phyloP scores from a whole-genome alignment of 2,329 filamentous ascomycete genomes.

The Parastagonospora avenae region DNA sequence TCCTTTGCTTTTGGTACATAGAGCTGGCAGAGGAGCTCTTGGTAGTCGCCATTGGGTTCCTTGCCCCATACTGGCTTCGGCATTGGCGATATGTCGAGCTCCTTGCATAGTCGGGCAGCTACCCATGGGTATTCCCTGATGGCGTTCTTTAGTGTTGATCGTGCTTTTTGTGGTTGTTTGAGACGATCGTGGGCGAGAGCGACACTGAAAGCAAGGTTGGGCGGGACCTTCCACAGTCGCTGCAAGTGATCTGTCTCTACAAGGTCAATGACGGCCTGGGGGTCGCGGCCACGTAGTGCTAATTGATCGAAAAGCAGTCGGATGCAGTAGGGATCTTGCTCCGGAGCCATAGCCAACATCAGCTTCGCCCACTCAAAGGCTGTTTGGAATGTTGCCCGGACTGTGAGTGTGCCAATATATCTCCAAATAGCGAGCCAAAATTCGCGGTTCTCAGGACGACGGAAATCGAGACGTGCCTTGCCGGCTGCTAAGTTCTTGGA shows the following conservation, averaged over 20 bases:
- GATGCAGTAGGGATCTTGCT: slow-evolving; percentile 80
- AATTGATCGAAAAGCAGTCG: slow-evolving; percentile 81
- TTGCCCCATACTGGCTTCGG: slow-evolving; percentile 85
- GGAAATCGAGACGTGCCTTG: slow-evolving; percentile 79
- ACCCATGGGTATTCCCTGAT: slow-evolving; percentile 83
- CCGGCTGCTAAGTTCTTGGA: slow-evolving; percentile 75
- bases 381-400: slow-evolving; percentile 92
- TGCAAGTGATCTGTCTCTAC: slow-evolving; percentile 57
- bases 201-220: slow-evolving; percentile 76
- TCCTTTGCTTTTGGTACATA: slow-evolving; percentile 80
- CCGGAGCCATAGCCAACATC: slow-evolving; percentile 73
- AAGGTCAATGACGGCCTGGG: slow-evolving; percentile 76
- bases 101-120: slow-evolving; percentile 78
- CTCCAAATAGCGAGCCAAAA: slow-evolving; percentile 89
- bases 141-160: slow-evolving; percentile 67
- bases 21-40: slow-evolving; percentile 73
- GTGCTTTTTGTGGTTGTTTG: slow-evolving; percentile 68
- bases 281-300: slow-evolving; percentile 79
- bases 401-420: slow-evolving; percentile 82
- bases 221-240: slow-evolving; percentile 59
- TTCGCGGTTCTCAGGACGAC: slow-evolving; percentile 84
- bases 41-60: slow-evolving; percentile 66
- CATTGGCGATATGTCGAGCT: slow-evolving; percentile 74
- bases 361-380: slow-evolving; percentile 93
- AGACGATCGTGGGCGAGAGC: slow-evolving; percentile 77